Evolutionary conservation across 2,329 filamentous ascomycete species (phyloP).

Genomic region (Phoma sp.): DNA sequence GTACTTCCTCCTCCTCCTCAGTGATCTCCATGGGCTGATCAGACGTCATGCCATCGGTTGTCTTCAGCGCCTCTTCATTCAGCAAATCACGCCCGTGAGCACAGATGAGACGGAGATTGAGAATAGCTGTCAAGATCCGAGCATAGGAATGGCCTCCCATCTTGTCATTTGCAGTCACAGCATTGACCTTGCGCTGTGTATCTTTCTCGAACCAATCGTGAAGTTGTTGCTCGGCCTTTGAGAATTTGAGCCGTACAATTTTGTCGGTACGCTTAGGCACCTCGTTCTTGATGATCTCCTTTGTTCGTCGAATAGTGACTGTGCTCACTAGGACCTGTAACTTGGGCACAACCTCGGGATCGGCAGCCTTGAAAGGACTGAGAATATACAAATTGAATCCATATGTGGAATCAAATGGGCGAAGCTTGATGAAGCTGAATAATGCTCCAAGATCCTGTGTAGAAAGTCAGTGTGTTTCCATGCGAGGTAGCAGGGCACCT

Average conservation of each 20-base stretch:
- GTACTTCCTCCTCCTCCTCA: slow-evolving; percentile 70
- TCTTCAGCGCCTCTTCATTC: slow-evolving; percentile 78
- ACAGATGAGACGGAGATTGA: slow-evolving; percentile 86
- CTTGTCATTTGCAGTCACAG: slow-evolving; percentile 69
- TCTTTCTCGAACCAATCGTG: slow-evolving; percentile 87
- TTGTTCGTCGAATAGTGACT: slow-evolving; percentile 89
- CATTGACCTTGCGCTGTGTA: slow-evolving; percentile 78
- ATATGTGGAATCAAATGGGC: slow-evolving; percentile 79
- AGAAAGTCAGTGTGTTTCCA: slow-evolving; percentile 3
- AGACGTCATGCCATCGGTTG: slow-evolving; percentile 80
- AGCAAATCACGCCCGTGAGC: slow-evolving; percentile 93
- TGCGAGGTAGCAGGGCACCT: background rate
- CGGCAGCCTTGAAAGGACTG: slow-evolving; percentile 83
- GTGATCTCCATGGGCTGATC: slow-evolving; percentile 89
- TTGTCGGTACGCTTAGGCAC: slow-evolving; percentile 74
- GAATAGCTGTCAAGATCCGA: slow-evolving; percentile 88
- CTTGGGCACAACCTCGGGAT: slow-evolving; percentile 82
- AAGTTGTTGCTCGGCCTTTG: slow-evolving; percentile 72
- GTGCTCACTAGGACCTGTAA: slow-evolving; percentile 89
- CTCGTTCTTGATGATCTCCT: slow-evolving; percentile 73
- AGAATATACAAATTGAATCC: slow-evolving; percentile 83
- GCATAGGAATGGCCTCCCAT: slow-evolving; percentile 89
- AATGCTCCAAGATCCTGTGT: slow-evolving; percentile 76
- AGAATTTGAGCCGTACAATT: slow-evolving; percentile 76
- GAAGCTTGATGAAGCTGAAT: slow-evolving; percentile 81